Evolutionary conservation across 208 protist species (phyloP), one percentile per base, ranked within the genome.

Genomic region (Endotrypanum monterogeii): DNA sequence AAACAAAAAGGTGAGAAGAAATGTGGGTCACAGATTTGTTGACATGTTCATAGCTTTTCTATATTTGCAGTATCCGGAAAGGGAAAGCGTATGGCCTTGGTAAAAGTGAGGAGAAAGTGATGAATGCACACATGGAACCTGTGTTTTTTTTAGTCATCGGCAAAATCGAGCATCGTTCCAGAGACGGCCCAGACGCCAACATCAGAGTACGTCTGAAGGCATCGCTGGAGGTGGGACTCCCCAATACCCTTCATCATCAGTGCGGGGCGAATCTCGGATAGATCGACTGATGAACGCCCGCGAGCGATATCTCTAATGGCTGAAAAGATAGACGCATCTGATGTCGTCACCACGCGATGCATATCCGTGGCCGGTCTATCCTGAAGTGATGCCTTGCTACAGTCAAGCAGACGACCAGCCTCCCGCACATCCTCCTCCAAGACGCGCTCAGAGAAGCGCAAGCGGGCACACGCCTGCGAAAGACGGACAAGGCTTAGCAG

Each of bases 401-500:
- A 95, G 66, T 97, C 90, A 20, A 98, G 72, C 32, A 98, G 81
- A 28, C 92, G 67, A 12, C 89, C 86, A 46, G 97, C 97, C 74
- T 98, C 94, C 20, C 87, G 82, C n/a, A 98, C 96, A 76, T 99
- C 95, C 57, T 82, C 66, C 67, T 92, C 83, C 55, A 84, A 35
- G 41, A 99, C 96, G 30, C 79, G 90, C 35, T 87, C 79, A 7
- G 87, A 91, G 67, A 98, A 94, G 25, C 94, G 85, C 74, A 99
- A 83, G 67, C 93, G 70, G n/a, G 97, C 97, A 52, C 91, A 89
- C 30, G 94, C 92, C 66, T 98, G 96, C 28, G 94, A 91, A 8
- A 99, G 87, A 57, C 99, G 97, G 78, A 99, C 99, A 0, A 99
- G 81, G 58, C 89, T 93, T 55, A 97, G 80, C 28, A 97, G 71